Conservation (phyloP, 2,329 filamentous ascomycete genomes). For the Lecanoromycetidae sp. region DNA sequence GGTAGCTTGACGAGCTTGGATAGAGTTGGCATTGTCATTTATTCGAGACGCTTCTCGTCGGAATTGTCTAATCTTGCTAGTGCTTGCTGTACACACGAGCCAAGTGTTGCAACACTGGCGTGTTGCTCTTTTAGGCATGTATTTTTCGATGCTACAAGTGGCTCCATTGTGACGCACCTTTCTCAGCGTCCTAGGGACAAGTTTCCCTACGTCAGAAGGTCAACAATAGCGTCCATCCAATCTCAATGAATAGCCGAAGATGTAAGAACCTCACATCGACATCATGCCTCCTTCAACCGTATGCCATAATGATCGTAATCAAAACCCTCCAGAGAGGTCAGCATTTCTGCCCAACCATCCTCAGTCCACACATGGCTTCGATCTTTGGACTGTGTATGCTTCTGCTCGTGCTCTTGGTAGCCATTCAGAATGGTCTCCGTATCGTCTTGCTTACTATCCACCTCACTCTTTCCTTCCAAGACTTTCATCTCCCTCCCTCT, state of each 20-base stretch:
- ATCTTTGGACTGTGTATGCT: neutral
- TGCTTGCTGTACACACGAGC: no score
- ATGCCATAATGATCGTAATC: constrained; percentile 10
- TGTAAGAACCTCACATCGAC: neutral
- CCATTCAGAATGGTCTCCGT: neutral
- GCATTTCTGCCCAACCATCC: constrained; percentile 15
- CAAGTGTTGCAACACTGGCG: no score
- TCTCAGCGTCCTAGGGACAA: no score
- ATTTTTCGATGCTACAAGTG: no score
- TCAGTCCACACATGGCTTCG: constrained; percentile 1
- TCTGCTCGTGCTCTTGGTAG: neutral
- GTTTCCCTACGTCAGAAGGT: neutral
- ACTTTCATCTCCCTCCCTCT: constrained; percentile 55
- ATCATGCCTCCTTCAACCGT: neutral
- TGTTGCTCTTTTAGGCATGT: no score
- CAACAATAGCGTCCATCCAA: neutral
- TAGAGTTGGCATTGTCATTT: no score
- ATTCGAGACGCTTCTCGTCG: no score
- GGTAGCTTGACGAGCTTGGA: no score
- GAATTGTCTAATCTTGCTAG: no score
- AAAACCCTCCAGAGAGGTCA: constrained; percentile 8
- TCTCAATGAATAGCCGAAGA: neutral
- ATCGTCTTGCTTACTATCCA: neutral
- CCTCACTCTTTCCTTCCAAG: constrained; percentile 3
- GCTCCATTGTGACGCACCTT: no score